These are phyloP conservation scores for Exophiala sp. DNA, from an alignment of 2,329 filamentous ascomycete genomes.

Conservation along the genomic window DNA sequence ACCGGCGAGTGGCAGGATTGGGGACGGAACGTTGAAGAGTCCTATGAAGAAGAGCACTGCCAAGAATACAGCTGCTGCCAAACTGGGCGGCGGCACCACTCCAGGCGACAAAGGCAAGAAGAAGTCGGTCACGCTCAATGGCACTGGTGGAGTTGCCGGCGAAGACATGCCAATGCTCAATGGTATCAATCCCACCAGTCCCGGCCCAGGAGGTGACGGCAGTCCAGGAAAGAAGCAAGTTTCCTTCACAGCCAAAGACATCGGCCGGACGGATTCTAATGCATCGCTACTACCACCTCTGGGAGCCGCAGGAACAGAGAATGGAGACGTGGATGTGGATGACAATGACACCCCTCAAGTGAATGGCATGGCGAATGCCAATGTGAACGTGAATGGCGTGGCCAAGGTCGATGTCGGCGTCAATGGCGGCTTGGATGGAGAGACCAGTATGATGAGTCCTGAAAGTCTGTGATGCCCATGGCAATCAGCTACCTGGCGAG, in stretches of 20 bases:
- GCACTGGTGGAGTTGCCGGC: neutral
- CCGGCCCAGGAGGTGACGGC: constrained; percentile 20
- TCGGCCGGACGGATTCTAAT: no score
- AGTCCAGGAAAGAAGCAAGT: constrained; percentile 25
- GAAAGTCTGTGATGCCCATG: constrained; percentile 49
- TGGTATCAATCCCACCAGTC: constrained; percentile 17
- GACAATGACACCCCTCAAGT: neutral
- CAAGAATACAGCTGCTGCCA: constrained; percentile 13
- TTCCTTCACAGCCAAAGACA: constrained; percentile 22
- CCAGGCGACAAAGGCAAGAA: constrained; percentile 24
- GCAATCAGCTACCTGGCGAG: neutral
- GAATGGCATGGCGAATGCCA: neutral
- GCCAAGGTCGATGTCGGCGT: constrained; percentile 29
- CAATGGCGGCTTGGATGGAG: constrained; percentile 46
- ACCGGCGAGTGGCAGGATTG: constrained; percentile 44
- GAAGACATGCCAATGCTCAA: constrained; percentile 22
- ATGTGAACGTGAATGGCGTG: constrained; percentile 15
- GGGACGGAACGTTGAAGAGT: constrained; percentile 32
- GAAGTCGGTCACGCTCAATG: constrained; percentile 21
- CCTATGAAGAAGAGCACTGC: constrained; percentile 38
- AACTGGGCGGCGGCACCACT: constrained; percentile 14
- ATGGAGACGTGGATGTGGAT: neutral
- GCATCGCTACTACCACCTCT: no score
- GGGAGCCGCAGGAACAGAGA: constrained; percentile 15
- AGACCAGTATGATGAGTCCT: constrained; percentile 75